Evolutionary conservation across 768 basidiomycete species (phyloP).

Genomic region (Asterophora parasitica): DNA sequence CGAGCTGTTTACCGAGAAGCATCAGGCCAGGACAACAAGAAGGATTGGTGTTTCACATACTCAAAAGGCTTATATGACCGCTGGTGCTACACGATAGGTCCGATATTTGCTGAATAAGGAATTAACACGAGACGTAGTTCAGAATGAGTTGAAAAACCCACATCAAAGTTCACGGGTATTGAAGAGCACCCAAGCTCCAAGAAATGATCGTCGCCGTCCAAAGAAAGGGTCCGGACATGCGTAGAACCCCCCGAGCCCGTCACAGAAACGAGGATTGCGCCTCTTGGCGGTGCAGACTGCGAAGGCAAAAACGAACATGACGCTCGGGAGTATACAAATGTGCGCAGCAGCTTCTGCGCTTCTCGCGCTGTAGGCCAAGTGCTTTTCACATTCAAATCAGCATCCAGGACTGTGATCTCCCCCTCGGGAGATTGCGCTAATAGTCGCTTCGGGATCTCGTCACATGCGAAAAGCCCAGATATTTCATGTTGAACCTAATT

Average conservation of each 20-base stretch:
- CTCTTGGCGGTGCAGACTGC: conserved; percentile 15
- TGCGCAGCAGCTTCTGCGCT: conserved; percentile 13
- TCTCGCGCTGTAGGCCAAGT: conserved; percentile 16
- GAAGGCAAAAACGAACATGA: conserved; percentile 27
- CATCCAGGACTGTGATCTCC: conserved; percentile 26
- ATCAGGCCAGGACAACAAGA: background rate
- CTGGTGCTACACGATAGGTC: conserved; percentile 40
- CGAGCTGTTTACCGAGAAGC: conserved; percentile 28
- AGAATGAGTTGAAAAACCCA: conserved; percentile 13
- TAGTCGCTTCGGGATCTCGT: conserved; percentile 16
- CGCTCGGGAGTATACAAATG: conserved; percentile 25
- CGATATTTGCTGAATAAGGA: conserved; percentile 28
- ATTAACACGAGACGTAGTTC: conserved; percentile 6
- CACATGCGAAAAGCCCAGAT: conserved; percentile 19
- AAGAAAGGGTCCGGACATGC: conserved; percentile 25
- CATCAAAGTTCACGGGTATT: conserved; percentile 28
- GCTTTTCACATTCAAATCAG: conserved; percentile 21
- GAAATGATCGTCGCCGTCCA: conserved; percentile 27
- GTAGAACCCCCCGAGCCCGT: conserved; percentile 21
- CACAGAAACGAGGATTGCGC: conserved; percentile 23
- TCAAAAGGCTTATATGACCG: conserved; percentile 46
- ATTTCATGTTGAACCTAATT: conserved; percentile 41
- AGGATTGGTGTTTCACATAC: conserved; percentile 27
- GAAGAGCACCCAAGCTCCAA: conserved; percentile 24
- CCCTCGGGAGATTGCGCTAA: conserved; percentile 28